Evolutionary conservation across 2,329 filamentous ascomycete genomes (phyloP).

Genomic region (Thelonectria olida): DNA sequence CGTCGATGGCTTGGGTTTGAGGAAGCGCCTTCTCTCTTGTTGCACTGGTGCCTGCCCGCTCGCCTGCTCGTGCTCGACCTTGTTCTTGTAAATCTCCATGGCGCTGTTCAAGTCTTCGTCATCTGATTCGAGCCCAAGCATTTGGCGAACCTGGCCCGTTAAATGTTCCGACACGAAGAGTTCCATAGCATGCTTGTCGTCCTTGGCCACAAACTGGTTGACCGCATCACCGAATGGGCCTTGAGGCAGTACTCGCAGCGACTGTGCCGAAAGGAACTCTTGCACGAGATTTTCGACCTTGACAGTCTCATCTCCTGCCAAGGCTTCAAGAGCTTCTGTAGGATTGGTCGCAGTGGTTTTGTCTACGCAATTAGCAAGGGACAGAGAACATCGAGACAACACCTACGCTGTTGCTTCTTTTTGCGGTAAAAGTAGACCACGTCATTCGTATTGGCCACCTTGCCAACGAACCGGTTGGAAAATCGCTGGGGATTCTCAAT

Average conservation of each 20-base stretch:
- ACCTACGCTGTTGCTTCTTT: slow-evolving; percentile 67
- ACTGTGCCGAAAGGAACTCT: slow-evolving; percentile 87
- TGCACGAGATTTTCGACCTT: slow-evolving; percentile 90
- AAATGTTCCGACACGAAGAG: slow-evolving; percentile 79
- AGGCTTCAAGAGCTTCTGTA: slow-evolving; percentile 68
- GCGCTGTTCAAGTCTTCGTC: slow-evolving; percentile 73
- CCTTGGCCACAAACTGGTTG: slow-evolving; percentile 91
- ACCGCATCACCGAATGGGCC: slow-evolving; percentile 94
- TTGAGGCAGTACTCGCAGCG: slow-evolving; percentile 90
- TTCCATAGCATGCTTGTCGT: slow-evolving; percentile 93
- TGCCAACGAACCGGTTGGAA: slow-evolving; percentile 89
- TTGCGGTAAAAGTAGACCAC: slow-evolving; percentile 93
- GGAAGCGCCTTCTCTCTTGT: slow-evolving; percentile 50
- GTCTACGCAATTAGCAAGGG: slow-evolving; percentile 33
- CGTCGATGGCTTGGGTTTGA: slow-evolving; percentile 78
- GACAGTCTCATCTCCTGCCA: slow-evolving; percentile 70
- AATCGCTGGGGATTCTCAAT: slow-evolving; percentile 96
- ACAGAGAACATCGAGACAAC: fast-evolving
- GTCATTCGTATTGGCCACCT: slow-evolving; percentile 92
- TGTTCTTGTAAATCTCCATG: slow-evolving; percentile 77
- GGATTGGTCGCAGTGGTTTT: slow-evolving; percentile 58
- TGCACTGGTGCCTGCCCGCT: slow-evolving; percentile 62
- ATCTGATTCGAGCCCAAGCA: slow-evolving; percentile 72
- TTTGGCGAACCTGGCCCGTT: slow-evolving; percentile 73
- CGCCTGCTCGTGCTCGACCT: slow-evolving; percentile 76